Percentiles rank a stretch among this genome's conserved stretches.
Conservation (phyloP, 2,329 filamentous ascomycete genomes). For the Cordyceps sp. region DNA sequence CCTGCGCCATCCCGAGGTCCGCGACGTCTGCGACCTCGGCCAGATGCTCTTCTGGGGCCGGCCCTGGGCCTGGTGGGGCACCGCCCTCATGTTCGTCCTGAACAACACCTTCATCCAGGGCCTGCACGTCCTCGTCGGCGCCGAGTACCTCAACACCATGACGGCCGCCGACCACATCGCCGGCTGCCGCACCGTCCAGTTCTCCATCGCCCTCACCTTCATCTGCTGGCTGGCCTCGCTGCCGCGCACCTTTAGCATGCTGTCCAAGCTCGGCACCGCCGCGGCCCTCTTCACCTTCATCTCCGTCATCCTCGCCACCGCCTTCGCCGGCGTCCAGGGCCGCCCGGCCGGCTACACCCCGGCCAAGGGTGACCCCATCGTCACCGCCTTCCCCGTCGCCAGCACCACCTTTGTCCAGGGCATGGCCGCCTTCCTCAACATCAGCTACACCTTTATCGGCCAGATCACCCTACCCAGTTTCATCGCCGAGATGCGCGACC, state of each 20-base stretch:
- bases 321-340: slow-evolving; percentile 62
- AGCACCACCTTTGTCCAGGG: slow-evolving; percentile 68
- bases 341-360: slow-evolving; percentile 54
- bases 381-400: slow-evolving; percentile 48
- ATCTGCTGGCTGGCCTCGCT: slow-evolving; percentile 68
- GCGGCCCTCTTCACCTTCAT: slow-evolving; percentile 83
- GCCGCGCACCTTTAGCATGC: slow-evolving; percentile 67
- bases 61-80: slow-evolving; percentile 51
- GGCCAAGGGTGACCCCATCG: slow-evolving; percentile 42
- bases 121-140: slow-evolving; percentile 67
- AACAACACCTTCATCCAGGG: slow-evolving; percentile 89
- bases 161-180: slow-evolving; percentile 47
- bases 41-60: slow-evolving; percentile 86
- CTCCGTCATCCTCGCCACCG: slow-evolving; percentile 67
- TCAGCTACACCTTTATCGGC: slow-evolving; percentile 90
- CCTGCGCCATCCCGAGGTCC: slow-evolving; percentile 73
- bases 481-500: slow-evolving; percentile 80
- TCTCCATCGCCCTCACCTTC: slow-evolving; percentile 56
- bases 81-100: slow-evolving; percentile 74
- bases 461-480: slow-evolving; percentile 90
- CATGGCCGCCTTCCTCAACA: slow-evolving; percentile 85
- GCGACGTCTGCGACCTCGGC: slow-evolving; percentile 90
- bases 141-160: slow-evolving; percentile 84
- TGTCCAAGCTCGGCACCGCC: slow-evolving; percentile 62
- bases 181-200: slow-evolving; percentile 59